Conservation (phyloP, 164 flowering plant species). For the Sextonia rubra region DNA sequence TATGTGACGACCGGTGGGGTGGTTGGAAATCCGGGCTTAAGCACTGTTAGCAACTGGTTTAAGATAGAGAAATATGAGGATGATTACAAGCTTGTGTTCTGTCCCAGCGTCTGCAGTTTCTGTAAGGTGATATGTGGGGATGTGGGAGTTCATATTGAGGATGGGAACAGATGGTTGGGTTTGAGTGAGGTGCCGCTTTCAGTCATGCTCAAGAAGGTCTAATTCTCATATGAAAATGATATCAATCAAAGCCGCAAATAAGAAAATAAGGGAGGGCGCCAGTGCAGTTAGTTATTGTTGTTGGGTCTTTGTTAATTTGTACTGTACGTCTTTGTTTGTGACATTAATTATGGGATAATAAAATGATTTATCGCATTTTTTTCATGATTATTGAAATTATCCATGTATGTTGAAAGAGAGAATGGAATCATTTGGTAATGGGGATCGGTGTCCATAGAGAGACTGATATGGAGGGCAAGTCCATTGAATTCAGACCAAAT, state of each 20-base stretch:
- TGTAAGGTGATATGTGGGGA: slow-evolving; percentile 33
- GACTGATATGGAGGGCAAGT: too few species aligned
- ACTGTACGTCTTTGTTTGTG: not conserved
- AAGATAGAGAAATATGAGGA: slow-evolving; percentile 15
- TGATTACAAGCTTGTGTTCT: slow-evolving; percentile 30
- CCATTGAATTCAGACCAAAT: too few species aligned
- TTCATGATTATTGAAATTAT: too few species aligned
- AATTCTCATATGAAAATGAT: not conserved
- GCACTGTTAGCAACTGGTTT: slow-evolving; percentile 26
- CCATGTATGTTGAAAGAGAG: too few species aligned
- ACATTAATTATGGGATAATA: not conserved
- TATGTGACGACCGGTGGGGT: slow-evolving; percentile 21
- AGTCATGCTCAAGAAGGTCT: too few species aligned
- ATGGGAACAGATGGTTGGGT: slow-evolving; percentile 30
- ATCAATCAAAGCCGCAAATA: not conserved
- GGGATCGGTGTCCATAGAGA: too few species aligned
- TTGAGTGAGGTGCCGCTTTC: slow-evolving; percentile 22
- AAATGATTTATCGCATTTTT: too few species aligned
- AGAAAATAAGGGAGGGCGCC: not conserved
- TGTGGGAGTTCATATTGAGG: slow-evolving; percentile 26
- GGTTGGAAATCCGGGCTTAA: slow-evolving; percentile 23
- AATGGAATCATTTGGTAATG: too few species aligned
- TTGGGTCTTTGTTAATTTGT: too few species aligned
- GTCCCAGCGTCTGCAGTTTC: slow-evolving; percentile 27
- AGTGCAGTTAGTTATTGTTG: too few species aligned